Evolutionary conservation across 1,284 basidiomycete genomes (phyloP).

Genomic region (Phellinidium pouzarii): DNA sequence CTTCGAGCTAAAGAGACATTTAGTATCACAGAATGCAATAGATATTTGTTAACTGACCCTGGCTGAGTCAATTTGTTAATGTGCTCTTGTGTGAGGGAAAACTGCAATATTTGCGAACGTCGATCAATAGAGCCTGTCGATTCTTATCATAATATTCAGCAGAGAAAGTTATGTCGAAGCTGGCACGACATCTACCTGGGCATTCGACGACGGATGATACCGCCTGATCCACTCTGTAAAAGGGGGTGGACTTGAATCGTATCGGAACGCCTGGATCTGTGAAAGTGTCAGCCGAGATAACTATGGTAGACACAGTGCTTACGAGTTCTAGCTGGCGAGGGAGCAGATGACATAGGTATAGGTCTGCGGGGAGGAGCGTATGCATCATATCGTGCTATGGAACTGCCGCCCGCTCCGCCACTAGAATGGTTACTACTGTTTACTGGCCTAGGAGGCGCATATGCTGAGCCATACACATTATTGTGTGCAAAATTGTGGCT

Average conservation of each 20-base stretch:
- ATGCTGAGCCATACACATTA: slow-evolving; percentile 9
- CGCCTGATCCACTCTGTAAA: slow-evolving; percentile 60
- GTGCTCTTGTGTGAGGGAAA: slow-evolving; percentile 60
- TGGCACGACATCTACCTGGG: slow-evolving; percentile 45
- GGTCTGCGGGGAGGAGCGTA: slow-evolving; percentile 53
- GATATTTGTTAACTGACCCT: slow-evolving; percentile 34
- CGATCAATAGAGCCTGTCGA: slow-evolving; percentile 72
- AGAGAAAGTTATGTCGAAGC: neutral
- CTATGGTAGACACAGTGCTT: neutral
- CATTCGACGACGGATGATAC: slow-evolving; percentile 64
- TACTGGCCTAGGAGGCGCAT: neutral
- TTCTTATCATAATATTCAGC: slow-evolving; percentile 39
- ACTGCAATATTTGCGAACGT: slow-evolving; percentile 52
- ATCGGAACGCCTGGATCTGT: slow-evolving; percentile 31
- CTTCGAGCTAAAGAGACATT: slow-evolving; percentile 40
- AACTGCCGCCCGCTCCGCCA: neutral
- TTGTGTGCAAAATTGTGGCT: slow-evolving; percentile 10
- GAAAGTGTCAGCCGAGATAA: slow-evolving; percentile 3
- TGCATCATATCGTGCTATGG: slow-evolving; percentile 49
- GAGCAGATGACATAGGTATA: slow-evolving; percentile 24
- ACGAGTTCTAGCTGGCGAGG: slow-evolving; percentile 19
- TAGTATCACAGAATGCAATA: no score
- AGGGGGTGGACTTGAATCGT: slow-evolving; percentile 75
- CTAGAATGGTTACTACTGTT: neutral
- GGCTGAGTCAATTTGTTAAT: slow-evolving; percentile 49